These are phyloP conservation scores for Marasmius tenuissimus DNA, from an alignment of 1,284 basidiomycete species.

Conservation along the genomic window DNA sequence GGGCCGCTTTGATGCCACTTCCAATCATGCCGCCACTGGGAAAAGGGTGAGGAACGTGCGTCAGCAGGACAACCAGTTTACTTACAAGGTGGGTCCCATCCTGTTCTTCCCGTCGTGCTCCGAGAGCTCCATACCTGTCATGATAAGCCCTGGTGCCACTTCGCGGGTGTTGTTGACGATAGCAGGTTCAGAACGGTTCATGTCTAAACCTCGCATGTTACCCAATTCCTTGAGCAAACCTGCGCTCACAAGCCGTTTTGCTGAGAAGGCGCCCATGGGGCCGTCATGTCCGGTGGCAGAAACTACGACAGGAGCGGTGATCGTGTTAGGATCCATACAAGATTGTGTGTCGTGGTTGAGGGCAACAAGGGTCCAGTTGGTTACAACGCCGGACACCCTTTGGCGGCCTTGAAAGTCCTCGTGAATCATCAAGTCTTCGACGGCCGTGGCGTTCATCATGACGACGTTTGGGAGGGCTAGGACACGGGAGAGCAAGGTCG, in stretches of 20 bases:
- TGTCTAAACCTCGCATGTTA: slow-evolving; percentile 80
- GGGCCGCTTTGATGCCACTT: slow-evolving; percentile 77
- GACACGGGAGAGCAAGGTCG: slow-evolving; percentile 75
- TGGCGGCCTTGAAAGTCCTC: slow-evolving; percentile 59
- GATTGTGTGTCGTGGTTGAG: slow-evolving; percentile 82
- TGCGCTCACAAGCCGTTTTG: slow-evolving; percentile 78
- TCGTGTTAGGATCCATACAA: slow-evolving; percentile 88
- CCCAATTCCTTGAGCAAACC: slow-evolving; percentile 78
- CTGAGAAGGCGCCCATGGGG: slow-evolving; percentile 84
- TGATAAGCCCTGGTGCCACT: slow-evolving; percentile 77
- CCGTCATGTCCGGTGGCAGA: slow-evolving; percentile 78
- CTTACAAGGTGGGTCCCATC: slow-evolving; percentile 73
- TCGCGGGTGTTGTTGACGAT: slow-evolving; percentile 81
- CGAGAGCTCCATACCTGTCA: slow-evolving; percentile 84
- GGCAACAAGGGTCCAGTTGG: slow-evolving; percentile 84
- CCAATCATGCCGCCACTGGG: slow-evolving; percentile 72
- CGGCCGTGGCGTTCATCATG: slow-evolving; percentile 75
- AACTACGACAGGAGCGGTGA: slow-evolving; percentile 77
- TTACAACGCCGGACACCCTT: slow-evolving; percentile 82
- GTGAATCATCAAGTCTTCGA: slow-evolving; percentile 75
- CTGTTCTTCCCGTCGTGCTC: slow-evolving; percentile 83
- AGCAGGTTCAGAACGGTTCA: slow-evolving; percentile 76
- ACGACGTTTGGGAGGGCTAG: slow-evolving; percentile 76
- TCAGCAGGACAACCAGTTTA: background rate
- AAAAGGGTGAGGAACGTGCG: background rate